Conservation (phyloP, 306 rosid genomes). For the peach (Prunus persica) region DNA sequence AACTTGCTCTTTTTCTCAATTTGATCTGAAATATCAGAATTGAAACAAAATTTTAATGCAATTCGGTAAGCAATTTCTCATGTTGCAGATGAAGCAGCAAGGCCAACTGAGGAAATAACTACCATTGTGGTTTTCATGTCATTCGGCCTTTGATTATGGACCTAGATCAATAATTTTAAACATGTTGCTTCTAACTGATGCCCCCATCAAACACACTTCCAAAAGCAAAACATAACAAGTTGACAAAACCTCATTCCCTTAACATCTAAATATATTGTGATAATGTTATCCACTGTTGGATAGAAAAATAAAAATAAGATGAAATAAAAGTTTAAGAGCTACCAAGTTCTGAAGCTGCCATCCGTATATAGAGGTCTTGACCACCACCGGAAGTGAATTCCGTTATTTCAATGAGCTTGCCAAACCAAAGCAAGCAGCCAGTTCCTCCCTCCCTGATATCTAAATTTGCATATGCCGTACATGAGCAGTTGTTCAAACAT, state of each 20-base stretch:
- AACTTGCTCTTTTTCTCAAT: not conserved
- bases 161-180: too few species aligned
- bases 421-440: slow-evolving; percentile 47
- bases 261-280: not conserved
- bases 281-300: not conserved
- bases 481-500: slow-evolving; percentile 35
- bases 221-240: too few species aligned
- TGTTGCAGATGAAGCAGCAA: not conserved
- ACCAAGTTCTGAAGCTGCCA: slow-evolving; percentile 11
- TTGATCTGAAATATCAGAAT: not conserved
- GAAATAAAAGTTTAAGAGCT: not conserved
- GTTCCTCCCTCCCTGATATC: slow-evolving; percentile 5
- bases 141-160: too few species aligned
- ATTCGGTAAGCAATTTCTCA: not conserved
- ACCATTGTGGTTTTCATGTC: not conserved
- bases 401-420: slow-evolving; percentile 28
- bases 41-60: not conserved
- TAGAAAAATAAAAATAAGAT: not conserved
- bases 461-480: too few species aligned
- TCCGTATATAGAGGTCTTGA: slow-evolving; percentile 14
- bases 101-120: not conserved
- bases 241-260: not conserved
- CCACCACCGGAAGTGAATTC: not conserved
- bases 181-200: too few species aligned
- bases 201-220: too few species aligned